Conservation (phyloP, 2,329 filamentous ascomycete species). For the Pseudogymnoascus sp. region DNA sequence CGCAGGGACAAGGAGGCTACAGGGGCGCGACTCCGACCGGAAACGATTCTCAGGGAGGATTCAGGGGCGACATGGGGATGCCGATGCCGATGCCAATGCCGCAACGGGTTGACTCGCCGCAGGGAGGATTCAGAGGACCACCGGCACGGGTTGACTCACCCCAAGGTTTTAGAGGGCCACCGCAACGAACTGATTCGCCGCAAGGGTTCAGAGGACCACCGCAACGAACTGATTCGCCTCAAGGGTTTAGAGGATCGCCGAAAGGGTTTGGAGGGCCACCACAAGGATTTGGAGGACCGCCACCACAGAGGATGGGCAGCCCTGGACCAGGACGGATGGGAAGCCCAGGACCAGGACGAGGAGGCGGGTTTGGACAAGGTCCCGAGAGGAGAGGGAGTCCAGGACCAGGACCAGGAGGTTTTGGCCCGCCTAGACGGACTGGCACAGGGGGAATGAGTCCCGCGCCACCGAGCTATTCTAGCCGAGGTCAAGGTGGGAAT, state of each 20-base stretch:
- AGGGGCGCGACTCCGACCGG: not conserved
- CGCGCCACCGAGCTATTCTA: constrained; percentile 18
- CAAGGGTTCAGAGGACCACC: not conserved
- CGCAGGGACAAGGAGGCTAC: not conserved
- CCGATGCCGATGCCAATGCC: not conserved
- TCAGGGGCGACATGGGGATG: not conserved
- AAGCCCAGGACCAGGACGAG: not conserved
- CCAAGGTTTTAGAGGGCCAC: not conserved
- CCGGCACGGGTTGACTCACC: not conserved
- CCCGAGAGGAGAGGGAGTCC: not conserved
- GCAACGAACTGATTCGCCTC: not conserved
- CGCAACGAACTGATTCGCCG: not conserved
- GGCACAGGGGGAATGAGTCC: constrained; percentile 8
- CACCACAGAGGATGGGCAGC: not conserved
- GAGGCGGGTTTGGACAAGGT: not conserved
- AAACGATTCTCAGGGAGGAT: not conserved
- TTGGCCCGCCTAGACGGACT: not conserved
- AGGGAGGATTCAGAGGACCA: not conserved
- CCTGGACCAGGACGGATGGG: not conserved
- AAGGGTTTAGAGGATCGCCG: not conserved
- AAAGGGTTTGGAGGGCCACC: not conserved
- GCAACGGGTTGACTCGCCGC: not conserved
- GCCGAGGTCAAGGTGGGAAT: constrained; percentile 18
- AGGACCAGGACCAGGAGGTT: not conserved
- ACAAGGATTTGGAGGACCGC: not conserved